Evolutionary conservation across 148 eudicot genomes (phyloP).

Genomic region (Limonium bicolor): DNA sequence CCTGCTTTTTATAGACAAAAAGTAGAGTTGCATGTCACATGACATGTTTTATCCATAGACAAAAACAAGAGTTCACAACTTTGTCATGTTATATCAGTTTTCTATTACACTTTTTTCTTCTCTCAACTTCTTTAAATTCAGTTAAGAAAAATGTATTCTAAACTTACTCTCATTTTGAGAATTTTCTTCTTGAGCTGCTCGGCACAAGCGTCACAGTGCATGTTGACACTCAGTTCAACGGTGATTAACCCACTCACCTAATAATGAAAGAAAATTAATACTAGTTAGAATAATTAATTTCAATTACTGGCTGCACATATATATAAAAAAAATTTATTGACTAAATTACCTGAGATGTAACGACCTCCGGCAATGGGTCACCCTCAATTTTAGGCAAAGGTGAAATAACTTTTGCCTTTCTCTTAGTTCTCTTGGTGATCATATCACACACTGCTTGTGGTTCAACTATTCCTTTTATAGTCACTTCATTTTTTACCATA

Average conservation of each 20-base stretch:
- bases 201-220: slow-evolving; percentile 97
- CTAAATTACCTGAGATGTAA: slow-evolving; percentile 61
- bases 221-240: slow-evolving; percentile 83
- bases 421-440: slow-evolving; percentile 64
- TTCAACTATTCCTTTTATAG: slow-evolving; percentile 75
- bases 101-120: not conserved
- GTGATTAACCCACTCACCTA: slow-evolving; percentile 68
- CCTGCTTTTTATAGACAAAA: too few relatives aligned
- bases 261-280: not conserved
- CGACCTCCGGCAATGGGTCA: slow-evolving; percentile 58
- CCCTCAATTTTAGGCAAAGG: slow-evolving; percentile 78
- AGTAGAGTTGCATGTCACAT: too few relatives aligned
- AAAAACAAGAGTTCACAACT: too few relatives aligned
- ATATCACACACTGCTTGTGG: slow-evolving; percentile 57
- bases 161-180: slow-evolving; percentile 94
- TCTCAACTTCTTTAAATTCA: not conserved
- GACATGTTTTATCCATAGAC: too few relatives aligned
- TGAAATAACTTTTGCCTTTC: slow-evolving; percentile 62
- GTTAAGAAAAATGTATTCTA: not conserved
- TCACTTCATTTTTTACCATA: slow-evolving; percentile 63
- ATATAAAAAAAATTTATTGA: not conserved
- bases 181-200: slow-evolving; percentile 81
- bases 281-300: not conserved
- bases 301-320: not conserved
- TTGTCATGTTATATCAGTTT: too few relatives aligned